Percentiles rank a stretch among this genome's conserved stretches.
phyloP scores from a whole-genome alignment of 208 protist genomes.

The Wallacemonas rigidus region DNA sequence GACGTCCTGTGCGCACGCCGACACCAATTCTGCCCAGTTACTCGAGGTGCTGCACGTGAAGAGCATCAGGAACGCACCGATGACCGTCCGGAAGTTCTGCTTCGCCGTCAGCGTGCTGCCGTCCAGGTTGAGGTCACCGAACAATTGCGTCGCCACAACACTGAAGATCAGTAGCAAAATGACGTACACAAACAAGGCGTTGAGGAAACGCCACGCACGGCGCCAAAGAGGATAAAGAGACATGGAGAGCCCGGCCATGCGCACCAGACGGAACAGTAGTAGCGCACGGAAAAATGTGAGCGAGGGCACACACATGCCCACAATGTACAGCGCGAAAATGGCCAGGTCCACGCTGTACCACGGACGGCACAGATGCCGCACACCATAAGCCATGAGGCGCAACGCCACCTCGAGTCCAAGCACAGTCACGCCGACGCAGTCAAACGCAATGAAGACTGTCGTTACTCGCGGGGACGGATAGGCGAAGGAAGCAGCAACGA shows the following conservation, averaged over 20 bases:
- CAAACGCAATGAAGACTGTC: conserved; percentile 30
- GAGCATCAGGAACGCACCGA: conserved; percentile 50
- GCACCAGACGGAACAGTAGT: conserved; percentile 42
- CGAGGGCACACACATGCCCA: conserved; percentile 18
- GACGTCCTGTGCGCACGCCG: conserved; percentile 23
- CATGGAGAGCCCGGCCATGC: conserved; percentile 23
- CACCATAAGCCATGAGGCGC: conserved; percentile 42
- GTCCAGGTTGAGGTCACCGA: conserved; percentile 40
- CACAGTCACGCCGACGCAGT: conserved; percentile 34
- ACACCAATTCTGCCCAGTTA: conserved; percentile 41
- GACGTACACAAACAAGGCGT: conserved; percentile 32
- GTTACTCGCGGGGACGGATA: conserved; percentile 22
- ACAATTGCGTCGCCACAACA: conserved; percentile 46
- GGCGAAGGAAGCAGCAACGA: conserved; percentile 31
- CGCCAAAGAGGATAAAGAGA: conserved; percentile 29
- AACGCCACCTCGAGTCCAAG: conserved; percentile 39
- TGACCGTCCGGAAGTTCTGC: conserved; percentile 63
- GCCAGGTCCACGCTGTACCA: conserved; percentile 41
- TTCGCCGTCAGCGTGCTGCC: conserved; percentile 38
- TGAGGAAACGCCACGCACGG: conserved; percentile 22
- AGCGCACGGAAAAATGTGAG: conserved; percentile 42
- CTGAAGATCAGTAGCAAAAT: conserved; percentile 51
- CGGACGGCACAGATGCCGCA: conserved; percentile 10
- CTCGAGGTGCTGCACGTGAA: conserved; percentile 57
- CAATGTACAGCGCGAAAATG: conserved; percentile 35